A percentile compares a stretch with the other conserved stretches of the same genome.
phyloP scores from a whole-genome alignment of 1,284 basidiomycete genomes.

The Puccinia triticina region DNA sequence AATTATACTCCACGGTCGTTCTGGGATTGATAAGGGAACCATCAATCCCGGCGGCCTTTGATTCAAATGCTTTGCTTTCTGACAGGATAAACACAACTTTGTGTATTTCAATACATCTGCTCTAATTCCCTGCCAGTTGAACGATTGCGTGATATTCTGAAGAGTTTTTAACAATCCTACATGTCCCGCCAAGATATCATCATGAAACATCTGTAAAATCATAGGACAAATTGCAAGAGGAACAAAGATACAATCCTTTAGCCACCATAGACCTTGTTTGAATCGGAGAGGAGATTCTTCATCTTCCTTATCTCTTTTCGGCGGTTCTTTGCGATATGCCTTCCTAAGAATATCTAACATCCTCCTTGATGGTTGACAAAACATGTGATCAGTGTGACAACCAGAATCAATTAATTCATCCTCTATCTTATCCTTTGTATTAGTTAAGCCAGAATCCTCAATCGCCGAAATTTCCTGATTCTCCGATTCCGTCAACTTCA shows the following conservation, averaged over 20 bases:
- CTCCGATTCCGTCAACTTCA: no score
- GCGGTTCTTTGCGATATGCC: background rate
- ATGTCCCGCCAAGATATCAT: background rate
- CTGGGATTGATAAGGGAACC: background rate
- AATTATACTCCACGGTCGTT: background rate
- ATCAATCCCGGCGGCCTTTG: background rate
- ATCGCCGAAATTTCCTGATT: no score
- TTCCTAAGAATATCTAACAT: background rate
- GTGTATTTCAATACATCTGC: background rate
- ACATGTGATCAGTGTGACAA: background rate
- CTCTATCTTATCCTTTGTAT: no score
- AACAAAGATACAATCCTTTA: no score
- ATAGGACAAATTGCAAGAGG: background rate
- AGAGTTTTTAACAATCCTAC: background rate
- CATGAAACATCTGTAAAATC: background rate
- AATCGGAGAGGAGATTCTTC: no score
- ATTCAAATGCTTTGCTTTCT: constrained; percentile 1
- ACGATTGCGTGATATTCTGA: background rate
- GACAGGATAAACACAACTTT: background rate
- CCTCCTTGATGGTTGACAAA: background rate
- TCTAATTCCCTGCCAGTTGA: background rate
- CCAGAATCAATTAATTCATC: no score
- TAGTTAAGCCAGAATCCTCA: no score
- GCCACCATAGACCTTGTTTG: background rate
- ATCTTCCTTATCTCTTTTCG: background rate